Percentiles rank a stretch among this genome's conserved stretches.
Conservation (phyloP, 1,284 basidiomycete species). For the Heterobasidion occidentale region DNA sequence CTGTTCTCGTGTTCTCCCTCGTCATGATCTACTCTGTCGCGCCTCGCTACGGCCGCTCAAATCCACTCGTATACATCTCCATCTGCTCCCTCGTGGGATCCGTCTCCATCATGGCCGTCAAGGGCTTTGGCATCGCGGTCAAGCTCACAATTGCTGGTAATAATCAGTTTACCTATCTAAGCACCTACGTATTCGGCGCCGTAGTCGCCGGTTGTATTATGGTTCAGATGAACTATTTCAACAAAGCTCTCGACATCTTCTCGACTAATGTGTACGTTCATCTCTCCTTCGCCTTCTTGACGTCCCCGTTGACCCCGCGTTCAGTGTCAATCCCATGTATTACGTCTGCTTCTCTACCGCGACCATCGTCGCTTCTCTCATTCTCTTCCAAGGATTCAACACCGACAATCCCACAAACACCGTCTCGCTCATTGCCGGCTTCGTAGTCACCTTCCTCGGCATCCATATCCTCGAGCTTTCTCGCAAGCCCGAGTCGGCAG, state of each 20-base stretch:
- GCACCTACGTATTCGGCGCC: slow-evolving; percentile 91
- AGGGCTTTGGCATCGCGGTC: slow-evolving; percentile 94
- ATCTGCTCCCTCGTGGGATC: slow-evolving; percentile 90
- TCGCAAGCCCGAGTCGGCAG: slow-evolving; percentile 47
- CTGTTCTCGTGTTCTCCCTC: slow-evolving; percentile 75
- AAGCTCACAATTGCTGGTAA: slow-evolving; percentile 92
- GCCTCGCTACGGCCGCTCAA: slow-evolving; percentile 84
- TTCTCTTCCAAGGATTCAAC: slow-evolving; percentile 96
- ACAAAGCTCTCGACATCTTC: slow-evolving; percentile 96
- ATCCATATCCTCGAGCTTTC: slow-evolving; percentile 88
- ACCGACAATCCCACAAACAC: slow-evolving; percentile 80
- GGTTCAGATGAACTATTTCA: slow-evolving; percentile 99
- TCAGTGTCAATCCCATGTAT: slow-evolving; percentile 95
- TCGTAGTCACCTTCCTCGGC: slow-evolving; percentile 86
- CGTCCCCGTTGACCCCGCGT: slow-evolving; percentile 8
- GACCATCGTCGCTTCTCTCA: slow-evolving; percentile 91
- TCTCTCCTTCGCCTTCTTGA: neutral
- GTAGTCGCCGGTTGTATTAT: slow-evolving; percentile 84
- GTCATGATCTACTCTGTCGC: slow-evolving; percentile 86
- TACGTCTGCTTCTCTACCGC: slow-evolving; percentile 98
- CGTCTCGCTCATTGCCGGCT: slow-evolving; percentile 80
- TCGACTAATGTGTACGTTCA: slow-evolving; percentile 88
- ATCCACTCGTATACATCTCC: slow-evolving; percentile 89
- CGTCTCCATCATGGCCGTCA: slow-evolving; percentile 89
- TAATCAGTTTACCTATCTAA: slow-evolving; percentile 93